Percentiles rank a stretch among this genome's conserved stretches.
Conservation (phyloP, 768 basidiomycete species). For the Tephrocybe rancida region DNA sequence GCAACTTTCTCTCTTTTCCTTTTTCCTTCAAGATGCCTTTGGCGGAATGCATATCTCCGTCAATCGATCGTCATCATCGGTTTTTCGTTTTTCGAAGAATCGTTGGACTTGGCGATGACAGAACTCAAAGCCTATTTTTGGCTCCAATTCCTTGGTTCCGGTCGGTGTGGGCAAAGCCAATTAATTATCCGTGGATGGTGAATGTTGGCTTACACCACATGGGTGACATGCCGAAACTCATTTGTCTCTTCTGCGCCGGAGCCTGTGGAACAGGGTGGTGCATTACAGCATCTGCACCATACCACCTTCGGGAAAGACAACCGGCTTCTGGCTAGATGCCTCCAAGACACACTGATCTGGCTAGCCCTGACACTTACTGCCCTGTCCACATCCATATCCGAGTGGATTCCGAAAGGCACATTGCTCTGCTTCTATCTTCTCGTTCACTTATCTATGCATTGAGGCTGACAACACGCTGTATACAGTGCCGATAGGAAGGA, state of each 20-base stretch:
- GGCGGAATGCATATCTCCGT: no score
- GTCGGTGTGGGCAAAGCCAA: not conserved
- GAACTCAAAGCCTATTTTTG: not conserved
- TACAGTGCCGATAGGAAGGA: conserved; percentile 55
- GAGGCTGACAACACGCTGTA: conserved; percentile 30
- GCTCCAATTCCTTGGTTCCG: not conserved
- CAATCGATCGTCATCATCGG: no score
- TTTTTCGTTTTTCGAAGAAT: no score
- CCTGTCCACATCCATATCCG: conserved; percentile 9
- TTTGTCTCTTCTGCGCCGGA: not conserved
- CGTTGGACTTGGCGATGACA: not conserved
- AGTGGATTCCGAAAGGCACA: conserved; percentile 14
- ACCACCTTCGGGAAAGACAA: conserved; percentile 1
- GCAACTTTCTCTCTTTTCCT: not conserved
- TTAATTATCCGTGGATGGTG: no score
- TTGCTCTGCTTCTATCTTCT: conserved; percentile 4
- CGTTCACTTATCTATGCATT: conserved; percentile 6
- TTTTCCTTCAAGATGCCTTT: no score
- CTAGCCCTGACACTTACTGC: not conserved
- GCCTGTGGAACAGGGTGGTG: not conserved
- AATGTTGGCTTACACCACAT: no score
- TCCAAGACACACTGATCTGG: not conserved
- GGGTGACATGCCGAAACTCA: not conserved
- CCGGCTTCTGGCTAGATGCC: no score
- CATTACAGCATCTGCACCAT: not conserved